A percentile compares a stretch with the other conserved stretches of the same genome.
These are phyloP conservation scores for Cicer judaicum DNA, from an alignment of 306 rosid genomes.

Conservation along the genomic window DNA sequence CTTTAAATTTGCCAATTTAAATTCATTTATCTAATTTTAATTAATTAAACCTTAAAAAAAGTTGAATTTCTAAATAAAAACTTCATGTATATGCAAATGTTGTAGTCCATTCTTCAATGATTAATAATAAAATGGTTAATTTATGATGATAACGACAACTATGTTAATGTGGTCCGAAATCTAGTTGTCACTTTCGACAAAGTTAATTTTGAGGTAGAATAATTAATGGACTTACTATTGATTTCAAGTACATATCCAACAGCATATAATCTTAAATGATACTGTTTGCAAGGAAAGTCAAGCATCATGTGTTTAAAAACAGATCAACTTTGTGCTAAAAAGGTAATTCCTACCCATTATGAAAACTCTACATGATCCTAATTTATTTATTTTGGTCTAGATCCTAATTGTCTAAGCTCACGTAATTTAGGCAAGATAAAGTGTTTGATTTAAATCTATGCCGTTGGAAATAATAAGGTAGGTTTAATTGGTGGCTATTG, in stretches of 20 bases:
- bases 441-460: constrained; percentile 44
- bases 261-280: constrained; percentile 51
- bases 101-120: constrained; percentile 45
- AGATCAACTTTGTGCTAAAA: constrained; percentile 28
- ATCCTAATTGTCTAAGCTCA: constrained; percentile 37
- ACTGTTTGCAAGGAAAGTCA: constrained; percentile 51
- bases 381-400: too few relatives aligned
- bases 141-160: constrained; percentile 40
- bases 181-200: constrained; percentile 50
- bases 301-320: constrained; percentile 43
- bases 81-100: constrained; percentile 24
- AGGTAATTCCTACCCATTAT: constrained; percentile 53
- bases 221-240: constrained; percentile 35
- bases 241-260: constrained; percentile 41
- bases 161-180: constrained; percentile 42
- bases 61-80: constrained; percentile 2
- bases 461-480: constrained; percentile 49
- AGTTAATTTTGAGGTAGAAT: constrained; percentile 45
- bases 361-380: constrained; percentile 41
- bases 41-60: neutral
- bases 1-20: too few relatives aligned
- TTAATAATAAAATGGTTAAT: constrained; percentile 36
- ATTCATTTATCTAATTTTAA: too few relatives aligned
- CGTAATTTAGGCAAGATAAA: constrained; percentile 44
- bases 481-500: constrained; percentile 6